These are phyloP conservation scores for Lasiodiplodia theobromae DNA, from an alignment of 2,329 filamentous ascomycete species.

Conservation along the genomic window DNA sequence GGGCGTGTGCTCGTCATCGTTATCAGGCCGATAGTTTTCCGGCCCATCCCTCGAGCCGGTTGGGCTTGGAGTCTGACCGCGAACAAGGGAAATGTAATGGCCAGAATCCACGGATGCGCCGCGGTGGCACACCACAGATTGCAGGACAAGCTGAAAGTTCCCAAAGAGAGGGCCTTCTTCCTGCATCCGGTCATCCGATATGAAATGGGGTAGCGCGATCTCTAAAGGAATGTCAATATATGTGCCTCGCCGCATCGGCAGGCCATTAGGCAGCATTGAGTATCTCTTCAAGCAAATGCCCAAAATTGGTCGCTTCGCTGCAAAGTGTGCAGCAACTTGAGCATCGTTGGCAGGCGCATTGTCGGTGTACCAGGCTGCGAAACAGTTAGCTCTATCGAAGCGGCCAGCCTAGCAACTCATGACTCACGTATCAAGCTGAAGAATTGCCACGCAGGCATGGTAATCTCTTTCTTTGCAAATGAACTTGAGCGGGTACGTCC, in stretches of 20 bases:
- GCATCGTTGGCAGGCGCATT: constrained; percentile 70
- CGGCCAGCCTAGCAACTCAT: constrained; percentile 23
- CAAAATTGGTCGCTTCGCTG: constrained; percentile 80
- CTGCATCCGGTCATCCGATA: constrained; percentile 76
- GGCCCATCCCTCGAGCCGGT: constrained; percentile 58
- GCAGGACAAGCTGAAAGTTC: constrained; percentile 92
- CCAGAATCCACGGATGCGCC: constrained; percentile 86
- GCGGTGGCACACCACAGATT: constrained; percentile 91
- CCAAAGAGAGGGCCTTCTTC: constrained; percentile 73
- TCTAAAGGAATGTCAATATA: constrained; percentile 92
- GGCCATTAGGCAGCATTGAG: constrained; percentile 72
- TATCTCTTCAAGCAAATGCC: constrained; percentile 95
- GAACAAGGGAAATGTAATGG: constrained; percentile 87
- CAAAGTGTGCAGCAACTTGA: constrained; percentile 89
- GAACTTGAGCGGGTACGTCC: constrained; percentile 47
- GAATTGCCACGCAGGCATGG: constrained; percentile 97
- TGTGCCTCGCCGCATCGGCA: constrained; percentile 76
- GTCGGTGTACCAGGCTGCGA: constrained; percentile 82
- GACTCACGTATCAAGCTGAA: constrained; percentile 87
- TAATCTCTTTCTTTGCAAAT: constrained; percentile 75
- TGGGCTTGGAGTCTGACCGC: constrained; percentile 69
- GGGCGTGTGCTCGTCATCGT: constrained; percentile 48
- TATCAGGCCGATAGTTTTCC: constrained; percentile 38
- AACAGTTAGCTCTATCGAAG: constrained; percentile 24
- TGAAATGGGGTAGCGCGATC: constrained; percentile 84